Evolutionary conservation across 495 filamentous ascomycete genomes (phyloP).

Genomic region (Bacidia rubella): DNA sequence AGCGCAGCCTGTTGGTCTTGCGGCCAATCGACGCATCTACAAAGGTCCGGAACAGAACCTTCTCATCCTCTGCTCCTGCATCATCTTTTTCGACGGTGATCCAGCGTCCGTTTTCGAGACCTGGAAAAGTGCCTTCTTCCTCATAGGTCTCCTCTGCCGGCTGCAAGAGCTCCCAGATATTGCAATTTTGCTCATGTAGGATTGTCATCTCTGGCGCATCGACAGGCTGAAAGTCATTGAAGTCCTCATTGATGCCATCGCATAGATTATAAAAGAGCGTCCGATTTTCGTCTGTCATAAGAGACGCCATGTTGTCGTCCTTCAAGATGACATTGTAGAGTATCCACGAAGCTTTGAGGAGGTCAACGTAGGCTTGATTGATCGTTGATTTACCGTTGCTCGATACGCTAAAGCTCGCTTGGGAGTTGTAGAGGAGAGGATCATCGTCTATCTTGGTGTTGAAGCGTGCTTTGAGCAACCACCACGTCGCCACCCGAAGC

Average conservation of each 20-base stretch:
- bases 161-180: slow-evolving; percentile 29
- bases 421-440: slow-evolving; percentile 17
- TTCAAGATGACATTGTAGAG: slow-evolving; percentile 27
- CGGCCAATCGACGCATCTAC: slow-evolving; percentile 31
- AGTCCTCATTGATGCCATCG: slow-evolving; percentile 26
- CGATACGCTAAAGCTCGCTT: slow-evolving; percentile 22
- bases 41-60: slow-evolving; percentile 28
- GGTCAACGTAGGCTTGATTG: slow-evolving; percentile 29
- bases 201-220: slow-evolving; percentile 22
- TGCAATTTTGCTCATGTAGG: slow-evolving; percentile 22
- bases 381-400: slow-evolving; percentile 16
- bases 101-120: slow-evolving; percentile 24
- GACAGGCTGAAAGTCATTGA: slow-evolving; percentile 22
- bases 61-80: slow-evolving; percentile 29
- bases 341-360: slow-evolving; percentile 33
- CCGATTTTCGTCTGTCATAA: slow-evolving; percentile 27
- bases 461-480: slow-evolving; percentile 29
- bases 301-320: slow-evolving; percentile 18
- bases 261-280: slow-evolving; percentile 30
- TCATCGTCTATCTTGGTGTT: slow-evolving; percentile 13
- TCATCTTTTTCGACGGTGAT: slow-evolving; percentile 28
- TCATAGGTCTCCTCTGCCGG: slow-evolving; percentile 22
- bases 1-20: slow-evolving; percentile 27
- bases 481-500: slow-evolving; percentile 32
- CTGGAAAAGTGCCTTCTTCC: slow-evolving; percentile 14